Percentiles rank a stretch among this genome's conserved stretches.
Evolutionary conservation across 371 early-diverging fungal species (phyloP).

Genomic region (Neoconidiobolus thromboides): DNA sequence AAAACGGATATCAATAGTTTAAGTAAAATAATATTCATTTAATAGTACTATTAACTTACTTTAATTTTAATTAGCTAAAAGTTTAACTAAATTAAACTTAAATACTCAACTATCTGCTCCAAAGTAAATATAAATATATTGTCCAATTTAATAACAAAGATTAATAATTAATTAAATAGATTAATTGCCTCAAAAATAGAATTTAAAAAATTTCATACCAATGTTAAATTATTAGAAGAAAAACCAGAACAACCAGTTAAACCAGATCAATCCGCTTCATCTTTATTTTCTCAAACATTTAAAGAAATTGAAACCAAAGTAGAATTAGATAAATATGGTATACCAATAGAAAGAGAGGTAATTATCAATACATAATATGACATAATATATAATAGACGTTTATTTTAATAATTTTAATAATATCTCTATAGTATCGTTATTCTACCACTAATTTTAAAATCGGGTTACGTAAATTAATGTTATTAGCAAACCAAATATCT

Average conservation of each 20-base stretch:
- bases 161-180: no score
- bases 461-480: constrained; percentile 60
- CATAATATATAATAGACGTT: not conserved
- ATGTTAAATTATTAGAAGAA: not conserved
- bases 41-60: no score
- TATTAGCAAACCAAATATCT: constrained; percentile 68
- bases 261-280: constrained; percentile 1
- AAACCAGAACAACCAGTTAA: not conserved
- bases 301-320: not conserved
- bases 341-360: constrained; percentile 1
- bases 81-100: no score
- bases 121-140: no score
- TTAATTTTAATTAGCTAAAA: no score
- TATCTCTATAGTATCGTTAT: constrained; percentile 30
- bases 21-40: no score
- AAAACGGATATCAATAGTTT: no score
- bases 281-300: not conserved
- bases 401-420: no score
- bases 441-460: constrained; percentile 51
- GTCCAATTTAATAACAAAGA: no score
- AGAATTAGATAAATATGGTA: not conserved
- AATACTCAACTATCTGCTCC: no score
- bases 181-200: no score
- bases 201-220: not conserved
- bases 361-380: not conserved